phyloP scores from a whole-genome alignment of 129 eudicot genomes.

The Artemisia annua region DNA sequence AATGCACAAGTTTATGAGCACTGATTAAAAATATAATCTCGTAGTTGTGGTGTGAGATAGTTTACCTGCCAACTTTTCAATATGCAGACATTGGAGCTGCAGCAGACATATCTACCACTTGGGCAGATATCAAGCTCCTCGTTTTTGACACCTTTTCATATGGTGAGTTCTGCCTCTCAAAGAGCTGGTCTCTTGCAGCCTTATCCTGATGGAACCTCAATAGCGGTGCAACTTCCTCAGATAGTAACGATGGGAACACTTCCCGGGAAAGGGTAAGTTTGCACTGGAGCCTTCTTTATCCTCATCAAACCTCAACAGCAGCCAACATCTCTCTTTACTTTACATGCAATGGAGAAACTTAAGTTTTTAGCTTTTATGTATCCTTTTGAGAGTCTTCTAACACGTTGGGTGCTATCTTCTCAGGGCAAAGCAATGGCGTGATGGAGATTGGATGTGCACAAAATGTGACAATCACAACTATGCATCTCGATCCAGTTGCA shows the following conservation, averaged over 20 bases:
- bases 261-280: conserved; percentile 74
- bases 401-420: background rate
- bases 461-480: conserved; percentile 90
- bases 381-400: conserved; percentile 22
- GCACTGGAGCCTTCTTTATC: background rate
- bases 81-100: conserved; percentile 50
- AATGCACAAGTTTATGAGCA: conserved; percentile 17
- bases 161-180: conserved; percentile 39
- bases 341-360: background rate
- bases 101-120: conserved; percentile 52
- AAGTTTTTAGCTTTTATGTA: background rate
- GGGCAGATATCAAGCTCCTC: conserved; percentile 47
- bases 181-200: conserved; percentile 36
- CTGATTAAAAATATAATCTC: background rate
- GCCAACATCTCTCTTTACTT: background rate
- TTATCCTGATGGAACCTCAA: conserved; percentile 50
- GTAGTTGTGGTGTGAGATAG: background rate
- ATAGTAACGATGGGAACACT: conserved; percentile 51
- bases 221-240: conserved; percentile 44
- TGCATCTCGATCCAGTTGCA: conserved; percentile 87
- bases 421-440: conserved; percentile 96
- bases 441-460: conserved; percentile 98
- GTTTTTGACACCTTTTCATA: conserved; percentile 38
- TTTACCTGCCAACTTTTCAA: conserved; percentile 9
- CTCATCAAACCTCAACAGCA: too few species aligned